A percentile compares a stretch with the other conserved stretches of the same genome.
Conservation (phyloP, 75 land plant species). For the Cryptomeria japonica region DNA sequence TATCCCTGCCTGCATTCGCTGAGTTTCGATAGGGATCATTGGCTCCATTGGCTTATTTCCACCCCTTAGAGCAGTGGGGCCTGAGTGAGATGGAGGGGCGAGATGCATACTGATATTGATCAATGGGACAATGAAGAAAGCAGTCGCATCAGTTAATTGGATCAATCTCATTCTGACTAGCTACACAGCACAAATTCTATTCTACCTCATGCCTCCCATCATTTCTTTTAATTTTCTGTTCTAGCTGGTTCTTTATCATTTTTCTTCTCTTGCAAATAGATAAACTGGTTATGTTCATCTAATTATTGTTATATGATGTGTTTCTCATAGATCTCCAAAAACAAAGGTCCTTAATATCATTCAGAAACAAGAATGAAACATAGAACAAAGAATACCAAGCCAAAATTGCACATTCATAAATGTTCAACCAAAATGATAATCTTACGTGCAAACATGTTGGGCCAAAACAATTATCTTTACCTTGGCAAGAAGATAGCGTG, state of each 20-base stretch:
- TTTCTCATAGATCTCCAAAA: neutral
- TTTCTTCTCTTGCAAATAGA: neutral
- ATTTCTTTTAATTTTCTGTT: neutral
- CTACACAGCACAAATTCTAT: neutral
- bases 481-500: constrained; percentile 97
- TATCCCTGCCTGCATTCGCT: no score
- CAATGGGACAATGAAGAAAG: no score
- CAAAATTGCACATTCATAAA: neutral
- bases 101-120: no score
- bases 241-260: neutral
- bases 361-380: neutral
- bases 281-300: neutral
- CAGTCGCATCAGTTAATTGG: no score
- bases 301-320: neutral
- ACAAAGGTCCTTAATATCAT: neutral
- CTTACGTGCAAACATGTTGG: no score
- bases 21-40: no score
- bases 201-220: neutral
- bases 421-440: neutral
- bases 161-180: no score
- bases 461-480: constrained; percentile 27
- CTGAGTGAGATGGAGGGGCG: no score
- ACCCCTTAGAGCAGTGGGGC: no score
- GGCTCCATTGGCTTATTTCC: no score
- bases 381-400: neutral